These are phyloP conservation scores for Antrodiella citrinella DNA, from an alignment of 768 basidiomycete genomes.

Conservation along the genomic window DNA sequence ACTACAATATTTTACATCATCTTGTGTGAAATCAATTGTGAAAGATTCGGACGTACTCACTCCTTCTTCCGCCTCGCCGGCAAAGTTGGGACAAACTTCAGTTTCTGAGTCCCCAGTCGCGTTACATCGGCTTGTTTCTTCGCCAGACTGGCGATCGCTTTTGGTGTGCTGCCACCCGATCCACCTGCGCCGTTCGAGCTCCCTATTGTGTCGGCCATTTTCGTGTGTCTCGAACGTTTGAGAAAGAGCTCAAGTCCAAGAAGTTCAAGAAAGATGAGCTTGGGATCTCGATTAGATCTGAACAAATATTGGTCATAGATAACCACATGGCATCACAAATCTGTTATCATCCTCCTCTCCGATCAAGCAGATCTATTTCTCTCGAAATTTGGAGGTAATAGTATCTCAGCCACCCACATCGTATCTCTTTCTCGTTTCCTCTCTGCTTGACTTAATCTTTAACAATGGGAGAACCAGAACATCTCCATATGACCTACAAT, in stretches of 20 bases:
- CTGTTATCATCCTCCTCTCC: not conserved
- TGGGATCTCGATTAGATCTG: not conserved
- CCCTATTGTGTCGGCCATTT: conserved; percentile 15
- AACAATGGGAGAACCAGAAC: conserved; percentile 36
- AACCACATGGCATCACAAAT: not conserved
- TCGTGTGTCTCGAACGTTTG: not conserved
- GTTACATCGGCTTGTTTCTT: conserved; percentile 66
- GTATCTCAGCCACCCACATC: not conserved
- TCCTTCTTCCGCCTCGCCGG: conserved; percentile 74
- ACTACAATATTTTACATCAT: conserved; percentile 25
- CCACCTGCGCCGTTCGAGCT: conserved; percentile 2
- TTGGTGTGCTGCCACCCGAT: conserved; percentile 24
- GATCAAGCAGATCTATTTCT: not conserved
- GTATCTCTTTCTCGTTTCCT: conserved; percentile 2
- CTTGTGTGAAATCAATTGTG: conserved; percentile 6
- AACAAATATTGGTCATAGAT: not conserved
- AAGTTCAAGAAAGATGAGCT: not conserved
- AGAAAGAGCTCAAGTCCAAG: conserved; percentile 1
- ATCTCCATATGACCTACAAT: conserved; percentile 78
- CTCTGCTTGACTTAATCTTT: conserved; percentile 2
- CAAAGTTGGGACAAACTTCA: conserved; percentile 75
- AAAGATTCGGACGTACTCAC: conserved; percentile 35
- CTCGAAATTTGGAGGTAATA: not conserved
- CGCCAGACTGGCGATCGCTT: conserved; percentile 70
- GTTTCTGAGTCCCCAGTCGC: conserved; percentile 63